Conservation (phyloP, 768 basidiomycete species). For the Arthromyces matolae region DNA sequence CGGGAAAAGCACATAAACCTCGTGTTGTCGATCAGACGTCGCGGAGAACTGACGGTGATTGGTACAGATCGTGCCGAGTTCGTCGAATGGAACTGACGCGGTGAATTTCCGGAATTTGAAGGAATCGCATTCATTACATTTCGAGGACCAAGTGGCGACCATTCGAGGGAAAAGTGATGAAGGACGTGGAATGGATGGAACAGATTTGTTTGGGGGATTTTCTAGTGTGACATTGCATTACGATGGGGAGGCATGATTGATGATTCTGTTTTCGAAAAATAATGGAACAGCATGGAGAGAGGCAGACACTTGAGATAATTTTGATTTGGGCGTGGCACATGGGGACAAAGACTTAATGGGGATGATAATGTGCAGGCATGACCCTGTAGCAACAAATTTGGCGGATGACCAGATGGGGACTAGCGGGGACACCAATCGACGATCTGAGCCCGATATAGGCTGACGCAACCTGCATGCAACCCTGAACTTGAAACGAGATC, state of each 20-base stretch:
- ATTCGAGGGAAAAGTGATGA: slow-evolving; percentile 29
- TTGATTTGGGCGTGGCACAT: slow-evolving; percentile 9
- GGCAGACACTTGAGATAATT: neutral
- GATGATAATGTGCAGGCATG: slow-evolving; percentile 20
- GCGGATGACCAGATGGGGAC: slow-evolving; percentile 22
- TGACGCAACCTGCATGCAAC: slow-evolving; percentile 16
- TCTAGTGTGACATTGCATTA: slow-evolving; percentile 86
- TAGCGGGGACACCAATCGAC: slow-evolving; percentile 21
- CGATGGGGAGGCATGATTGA: slow-evolving; percentile 55
- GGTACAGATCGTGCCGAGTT: slow-evolving; percentile 73
- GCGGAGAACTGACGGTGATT: slow-evolving; percentile 18
- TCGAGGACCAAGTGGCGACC: slow-evolving; percentile 61
- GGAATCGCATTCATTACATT: slow-evolving; percentile 87
- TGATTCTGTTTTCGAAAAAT: no score
- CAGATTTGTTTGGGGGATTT: slow-evolving; percentile 83
- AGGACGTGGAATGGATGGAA: slow-evolving; percentile 32
- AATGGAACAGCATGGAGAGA: neutral
- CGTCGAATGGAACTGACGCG: slow-evolving; percentile 76
- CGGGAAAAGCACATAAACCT: slow-evolving; percentile 3
- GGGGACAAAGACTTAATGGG: slow-evolving; percentile 22
- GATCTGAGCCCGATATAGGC: slow-evolving; percentile 26
- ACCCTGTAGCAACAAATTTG: slow-evolving; percentile 27
- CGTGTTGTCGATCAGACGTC: slow-evolving; percentile 8
- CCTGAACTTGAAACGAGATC: slow-evolving; percentile 9
- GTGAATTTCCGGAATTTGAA: slow-evolving; percentile 88